Base-by-base conservation (phyloP, 208 protist genomes). In the Acanthamoeba sp. region DNA sequence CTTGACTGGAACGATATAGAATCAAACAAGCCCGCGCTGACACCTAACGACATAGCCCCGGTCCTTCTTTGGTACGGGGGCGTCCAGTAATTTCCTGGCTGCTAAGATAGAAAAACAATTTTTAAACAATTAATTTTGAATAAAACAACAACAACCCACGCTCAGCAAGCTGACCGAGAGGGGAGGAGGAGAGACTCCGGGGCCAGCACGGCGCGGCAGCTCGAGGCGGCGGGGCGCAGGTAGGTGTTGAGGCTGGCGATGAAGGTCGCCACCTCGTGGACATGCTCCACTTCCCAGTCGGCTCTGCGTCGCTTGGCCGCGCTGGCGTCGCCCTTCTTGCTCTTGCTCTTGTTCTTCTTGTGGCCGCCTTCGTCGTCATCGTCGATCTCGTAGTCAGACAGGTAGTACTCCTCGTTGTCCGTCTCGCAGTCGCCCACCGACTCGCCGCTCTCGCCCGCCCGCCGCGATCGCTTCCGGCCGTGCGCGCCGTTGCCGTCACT, bases 361-460 rank as follows among this genome's bases (percentile, higher is more conserved):
- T 59, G 9, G 55, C 55, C 66, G 16, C 3, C 34, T 5, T 32
- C 34, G 9, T 9, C 10, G 12, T n/a, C 29, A 36, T 76, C 66
- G 5, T 76, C 66, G 27, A 76, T 32, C 66, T 76, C 66, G 29
- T 76, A 76, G 66, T 76, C 66, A 16, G 66, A 76, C 2, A 42
- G 27, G 66, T 76, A 76, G 66, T 76, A 40, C 34, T 76, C 66
- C 29, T 76, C 66, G 66, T 76, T 76, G 66, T 76, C 66, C 66
- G 66, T 76, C 32, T 76, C 66, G 34, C 66, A 76, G 66, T 76
- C 29, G n/a, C 29, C 34, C 32, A 40, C 66, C 18, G 66, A 42
- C 18, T 76, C 66, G 7, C 66, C 66, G 66, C 34, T 76, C 66
- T 76, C 66, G 66, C 66, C 34, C 9, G 66, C 29, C 27, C 32